Evolutionary conservation across 2,329 filamentous ascomycete species (phyloP), one percentile per base, ranked within the genome.

Genomic region (Phyllosticta citrichinensis): DNA sequence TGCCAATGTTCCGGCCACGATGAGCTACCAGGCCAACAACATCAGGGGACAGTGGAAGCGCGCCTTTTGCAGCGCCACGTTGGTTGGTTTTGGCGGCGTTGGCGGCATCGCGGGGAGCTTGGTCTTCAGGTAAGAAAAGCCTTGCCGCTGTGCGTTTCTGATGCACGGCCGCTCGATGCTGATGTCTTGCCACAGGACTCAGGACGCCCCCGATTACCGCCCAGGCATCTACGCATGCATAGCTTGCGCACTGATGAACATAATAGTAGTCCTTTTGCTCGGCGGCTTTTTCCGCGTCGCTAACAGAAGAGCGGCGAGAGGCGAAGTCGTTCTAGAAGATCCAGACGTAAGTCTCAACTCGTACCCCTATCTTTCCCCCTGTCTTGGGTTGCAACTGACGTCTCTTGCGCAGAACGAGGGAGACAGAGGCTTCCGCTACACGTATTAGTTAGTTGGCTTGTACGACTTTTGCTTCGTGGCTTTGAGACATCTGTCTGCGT

Each of bases 21-120:
- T 95, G 77, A 82, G 88, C 0, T 94, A 90, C 76, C 89, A 93
- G 76, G 88, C 89, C 52, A 94, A 93, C 75, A 95, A 95, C 74
- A 87, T 95, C 68, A 85, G 88, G 58, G 90, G 89, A 0, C 89
- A 94, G 75, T 95, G 89, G 89, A 95, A 93, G 77, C 84, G 91
- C 55, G 89, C 89, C 0, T 86, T 94, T 66, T 87, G 84, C 71
- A 88, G 84, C 62, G 88, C 89, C 2, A 87, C 86, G 0, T 80
- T 93, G 2, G 87, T 94, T 3, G 87, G 87, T 1, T 84, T 88
- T 56, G 89, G 89, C 8, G 89, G 88, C 2, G 77, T 95, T 25
- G 90, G 90, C 47, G 89, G 90, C 35, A 94, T 94, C 64, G 83
- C 83, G 1, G 88, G 88, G 25, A 84, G 83, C 65, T 77, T 90